These are phyloP conservation scores for Fusarium sp. DNA, from an alignment of 2,329 filamentous ascomycete genomes.

Conservation along the genomic window DNA sequence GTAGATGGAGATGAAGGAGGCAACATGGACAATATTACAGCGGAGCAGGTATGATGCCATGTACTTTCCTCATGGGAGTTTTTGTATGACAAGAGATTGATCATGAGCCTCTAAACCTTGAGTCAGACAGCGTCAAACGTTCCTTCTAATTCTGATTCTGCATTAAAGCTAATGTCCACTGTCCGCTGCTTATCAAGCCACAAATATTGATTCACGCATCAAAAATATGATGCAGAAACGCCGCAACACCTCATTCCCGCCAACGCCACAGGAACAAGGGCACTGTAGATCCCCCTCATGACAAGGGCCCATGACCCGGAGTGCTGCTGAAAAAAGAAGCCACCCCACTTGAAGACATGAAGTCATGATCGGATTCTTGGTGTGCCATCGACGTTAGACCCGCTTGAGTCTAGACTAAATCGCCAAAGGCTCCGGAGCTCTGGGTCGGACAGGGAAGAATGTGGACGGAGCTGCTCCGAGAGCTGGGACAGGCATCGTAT, in stretches of 20 bases:
- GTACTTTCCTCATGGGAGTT: neutral
- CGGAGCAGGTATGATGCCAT: constrained; percentile 16
- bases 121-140: neutral
- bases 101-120: neutral
- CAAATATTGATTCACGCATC: constrained; percentile 1
- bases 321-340: constrained; percentile 14
- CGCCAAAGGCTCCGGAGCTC: neutral
- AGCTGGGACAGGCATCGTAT: constrained; percentile 1
- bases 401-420: neutral
- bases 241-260: constrained; percentile 20
- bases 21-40: constrained; percentile 7
- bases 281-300: constrained; percentile 35
- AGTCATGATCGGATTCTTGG: constrained; percentile 34
- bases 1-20: constrained; percentile 19
- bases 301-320: constrained; percentile 32
- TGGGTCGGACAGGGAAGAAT: constrained; percentile 8
- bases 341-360: constrained; percentile 13
- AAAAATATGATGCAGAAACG: constrained; percentile 11
- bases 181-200: constrained; percentile 19
- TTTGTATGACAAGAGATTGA: constrained; percentile 1
- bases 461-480: constrained; percentile 17
- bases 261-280: constrained; percentile 32
- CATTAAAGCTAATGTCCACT: neutral
- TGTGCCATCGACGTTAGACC: constrained; percentile 11
- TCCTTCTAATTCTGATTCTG: neutral